Percentiles rank a stretch among this genome's conserved stretches.
Conservation (phyloP, 1,284 basidiomycete species). For the Wallemia mellicola region DNA sequence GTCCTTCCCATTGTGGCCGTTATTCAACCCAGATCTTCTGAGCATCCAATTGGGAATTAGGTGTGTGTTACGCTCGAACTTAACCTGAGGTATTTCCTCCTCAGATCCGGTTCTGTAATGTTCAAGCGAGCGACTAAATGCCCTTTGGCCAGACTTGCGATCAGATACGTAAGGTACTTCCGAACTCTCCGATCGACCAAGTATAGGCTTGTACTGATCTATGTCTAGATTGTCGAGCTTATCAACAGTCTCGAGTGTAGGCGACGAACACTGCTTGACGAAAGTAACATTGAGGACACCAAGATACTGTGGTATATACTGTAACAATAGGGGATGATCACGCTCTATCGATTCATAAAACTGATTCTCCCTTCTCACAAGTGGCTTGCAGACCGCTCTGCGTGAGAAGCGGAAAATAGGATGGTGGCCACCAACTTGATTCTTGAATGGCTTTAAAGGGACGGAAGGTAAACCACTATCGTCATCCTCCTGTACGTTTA, state of each 20-base stretch:
- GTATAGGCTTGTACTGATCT: background rate
- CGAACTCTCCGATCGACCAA: background rate
- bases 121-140: background rate
- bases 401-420: constrained; percentile 97
- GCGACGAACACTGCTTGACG: constrained; percentile 24
- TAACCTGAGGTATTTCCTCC: constrained; percentile 26
- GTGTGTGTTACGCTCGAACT: constrained; percentile 70
- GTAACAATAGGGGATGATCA: constrained; percentile 63
- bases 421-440: constrained; percentile 90
- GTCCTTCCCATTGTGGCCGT: background rate
- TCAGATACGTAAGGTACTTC: no score
- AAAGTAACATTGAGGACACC: constrained; percentile 97
- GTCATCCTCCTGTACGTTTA: constrained; percentile 1
- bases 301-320: constrained; percentile 82
- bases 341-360: constrained; percentile 93
- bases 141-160: no score
- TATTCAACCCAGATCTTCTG: constrained; percentile 1
- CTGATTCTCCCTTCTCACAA: constrained; percentile 83
- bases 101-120: background rate
- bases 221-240: background rate
- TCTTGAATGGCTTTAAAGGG: constrained; percentile 77
- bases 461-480: constrained; percentile 36
- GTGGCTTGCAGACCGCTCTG: constrained; percentile 92
- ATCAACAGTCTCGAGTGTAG: constrained; percentile 7
- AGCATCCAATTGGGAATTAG: constrained; percentile 86